These are phyloP conservation scores for Tuber calosporum DNA, from an alignment of 495 filamentous ascomycete species.

Conservation along the genomic window DNA sequence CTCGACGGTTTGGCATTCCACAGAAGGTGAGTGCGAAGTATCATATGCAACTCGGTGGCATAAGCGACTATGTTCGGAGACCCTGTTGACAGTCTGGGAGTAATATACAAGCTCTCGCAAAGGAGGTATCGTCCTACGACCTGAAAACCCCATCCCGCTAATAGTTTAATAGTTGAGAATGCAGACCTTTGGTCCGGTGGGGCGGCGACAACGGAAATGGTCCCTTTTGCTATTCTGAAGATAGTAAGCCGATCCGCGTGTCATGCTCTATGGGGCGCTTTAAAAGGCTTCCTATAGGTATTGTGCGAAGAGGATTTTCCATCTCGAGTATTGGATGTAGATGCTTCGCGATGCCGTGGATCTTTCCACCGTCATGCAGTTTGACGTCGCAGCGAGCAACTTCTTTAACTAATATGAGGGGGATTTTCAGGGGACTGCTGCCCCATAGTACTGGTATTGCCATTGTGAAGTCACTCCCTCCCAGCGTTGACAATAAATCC, in stretches of 20 bases:
- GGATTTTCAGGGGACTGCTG: too few species aligned
- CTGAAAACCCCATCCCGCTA: neutral
- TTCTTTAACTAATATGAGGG: too few species aligned
- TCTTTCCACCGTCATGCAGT: neutral
- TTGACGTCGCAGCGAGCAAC: neutral
- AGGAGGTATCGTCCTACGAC: neutral
- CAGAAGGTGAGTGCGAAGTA: neutral
- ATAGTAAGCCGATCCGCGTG: neutral
- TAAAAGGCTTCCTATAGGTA: neutral
- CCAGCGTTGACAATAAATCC: neutral
- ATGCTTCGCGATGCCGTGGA: neutral
- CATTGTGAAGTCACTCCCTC: neutral
- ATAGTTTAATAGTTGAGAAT: too few species aligned
- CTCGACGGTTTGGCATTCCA: neutral
- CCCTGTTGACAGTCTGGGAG: neutral
- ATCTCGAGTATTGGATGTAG: neutral
- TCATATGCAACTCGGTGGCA: neutral
- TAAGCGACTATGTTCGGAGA: neutral
- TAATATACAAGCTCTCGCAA: neutral
- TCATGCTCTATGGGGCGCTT: neutral
- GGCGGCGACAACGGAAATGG: too few species aligned
- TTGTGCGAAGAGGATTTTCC: neutral
- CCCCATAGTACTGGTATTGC: neutral
- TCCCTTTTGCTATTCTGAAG: neutral
- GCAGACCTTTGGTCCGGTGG: neutral